phyloP scores from a whole-genome alignment of 192 early-diverging fungal genomes.

The Helicostylum pulchrum region DNA sequence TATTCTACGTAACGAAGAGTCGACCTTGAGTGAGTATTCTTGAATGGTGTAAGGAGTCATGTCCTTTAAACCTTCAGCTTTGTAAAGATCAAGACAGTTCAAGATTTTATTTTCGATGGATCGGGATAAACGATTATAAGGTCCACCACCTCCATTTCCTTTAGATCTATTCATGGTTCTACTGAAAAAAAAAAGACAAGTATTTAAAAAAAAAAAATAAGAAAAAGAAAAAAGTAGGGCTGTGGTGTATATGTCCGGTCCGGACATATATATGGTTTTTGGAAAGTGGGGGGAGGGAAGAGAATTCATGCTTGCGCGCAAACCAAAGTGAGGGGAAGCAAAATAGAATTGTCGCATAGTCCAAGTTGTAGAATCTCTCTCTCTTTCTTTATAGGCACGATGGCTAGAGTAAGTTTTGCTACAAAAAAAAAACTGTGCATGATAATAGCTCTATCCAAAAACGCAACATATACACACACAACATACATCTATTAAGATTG shows the following conservation, averaged over 20 bases:
- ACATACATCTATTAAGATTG: not conserved
- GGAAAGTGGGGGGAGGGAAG: too few species aligned
- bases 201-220: constrained; percentile 11
- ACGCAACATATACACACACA: not conserved
- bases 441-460: not conserved
- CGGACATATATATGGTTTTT: too few species aligned
- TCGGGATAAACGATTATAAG: constrained; percentile 8
- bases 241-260: not conserved
- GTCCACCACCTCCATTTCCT: constrained; percentile 15
- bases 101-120: constrained; percentile 27
- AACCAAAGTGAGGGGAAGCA: too few species aligned
- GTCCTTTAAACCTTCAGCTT: constrained; percentile 20
- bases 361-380: too few species aligned
- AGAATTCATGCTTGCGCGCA: too few species aligned
- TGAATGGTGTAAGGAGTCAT: constrained; percentile 15
- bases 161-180: constrained; percentile 6
- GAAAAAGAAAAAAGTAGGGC: not conserved
- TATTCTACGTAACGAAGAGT: constrained; percentile 33
- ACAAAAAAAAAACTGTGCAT: not conserved
- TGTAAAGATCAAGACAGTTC: constrained; percentile 25
- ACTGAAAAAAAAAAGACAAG: constrained; percentile 6
- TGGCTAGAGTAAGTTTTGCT: constrained; percentile 15
- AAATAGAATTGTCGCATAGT: too few species aligned
- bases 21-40: constrained; percentile 34
- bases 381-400: constrained; percentile 5